Base-by-base conservation (phyloP, 2,329 filamentous ascomycete genomes). In the Berkeleyomyces basicola region DNA sequence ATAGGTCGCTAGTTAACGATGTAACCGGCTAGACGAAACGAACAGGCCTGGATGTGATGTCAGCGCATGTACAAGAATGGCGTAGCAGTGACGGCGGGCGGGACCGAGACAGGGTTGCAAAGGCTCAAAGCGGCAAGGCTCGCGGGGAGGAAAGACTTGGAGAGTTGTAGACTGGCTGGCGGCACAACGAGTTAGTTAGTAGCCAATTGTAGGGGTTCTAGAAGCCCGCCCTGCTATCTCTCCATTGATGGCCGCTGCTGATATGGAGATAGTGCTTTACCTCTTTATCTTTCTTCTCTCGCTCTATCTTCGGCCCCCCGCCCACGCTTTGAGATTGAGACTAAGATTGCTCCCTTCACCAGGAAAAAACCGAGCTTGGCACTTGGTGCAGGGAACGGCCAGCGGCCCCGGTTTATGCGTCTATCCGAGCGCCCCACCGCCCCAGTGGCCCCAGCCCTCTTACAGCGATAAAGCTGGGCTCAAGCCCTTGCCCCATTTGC, bases 381-480 rank as follows among this genome's bases (percentile, higher is more conserved):
- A 23, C 23, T 23, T 23, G 10, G 42, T 37, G 49, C 49, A 49
- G 43, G 58, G 31, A 14, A 9, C 57, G 31, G 31, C 37, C 11
- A 33, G 42, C 23, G 16, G 9, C 40, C 57, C 40, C 57, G 7
- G 6, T n/a, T 36, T 49, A 59, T 59, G 42, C 42, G 37, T 47
- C 1, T 59, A 59, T 59, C 31, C 14, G 3, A 11, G 6, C n/a
- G 9, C 23, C 23, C 23, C 23, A 23, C 1, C 10, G n/a, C 44
- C 10, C 14, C n/a, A 47, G 4, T 0, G 3, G n/a, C 44, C 10
- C 14, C n/a, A 47, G 4, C 44, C 44, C 46, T 37, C 40, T 23
- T 61, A 61, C 31, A 57, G 33, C 10, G 47, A 61, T 61, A 61
- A 16, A 49, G 10, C 42, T 64, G 62, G 62, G 58, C 47, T 64